Conservation (phyloP, 2,329 filamentous ascomycete genomes). For the Botrytis galanthina region DNA sequence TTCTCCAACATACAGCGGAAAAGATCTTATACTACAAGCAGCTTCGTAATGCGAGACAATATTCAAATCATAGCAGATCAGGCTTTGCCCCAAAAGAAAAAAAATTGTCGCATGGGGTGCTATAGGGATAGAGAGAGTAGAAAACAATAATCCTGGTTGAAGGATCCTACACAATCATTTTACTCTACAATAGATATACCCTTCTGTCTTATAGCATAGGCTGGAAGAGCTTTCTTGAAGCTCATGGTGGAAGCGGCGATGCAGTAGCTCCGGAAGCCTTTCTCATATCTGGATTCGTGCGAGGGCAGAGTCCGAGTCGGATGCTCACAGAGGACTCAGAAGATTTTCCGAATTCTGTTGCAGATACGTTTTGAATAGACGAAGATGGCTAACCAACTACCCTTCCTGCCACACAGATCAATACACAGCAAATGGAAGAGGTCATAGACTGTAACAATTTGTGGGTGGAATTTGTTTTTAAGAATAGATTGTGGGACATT, state of each 20-base stretch:
- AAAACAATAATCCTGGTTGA: not conserved
- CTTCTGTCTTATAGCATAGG: not conserved
- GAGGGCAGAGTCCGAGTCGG: not conserved
- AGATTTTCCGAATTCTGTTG: not conserved
- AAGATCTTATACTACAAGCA: not conserved
- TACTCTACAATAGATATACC: not conserved
- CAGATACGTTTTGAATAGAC: not conserved
- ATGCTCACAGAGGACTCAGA: not conserved
- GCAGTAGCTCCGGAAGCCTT: not conserved
- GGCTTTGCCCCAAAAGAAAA: not conserved
- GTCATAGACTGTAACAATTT: not conserved
- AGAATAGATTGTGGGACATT: too few species aligned
- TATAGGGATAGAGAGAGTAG: not conserved
- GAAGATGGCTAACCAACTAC: not conserved
- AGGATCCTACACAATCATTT: not conserved
- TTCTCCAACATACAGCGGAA: not conserved
- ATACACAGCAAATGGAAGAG: not conserved
- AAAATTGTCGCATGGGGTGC: not conserved
- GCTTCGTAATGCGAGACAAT: not conserved
- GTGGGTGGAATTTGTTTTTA: not conserved
- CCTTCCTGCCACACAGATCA: not conserved
- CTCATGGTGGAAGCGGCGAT: not conserved
- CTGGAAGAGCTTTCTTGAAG: not conserved
- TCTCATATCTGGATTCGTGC: not conserved
- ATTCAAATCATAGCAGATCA: not conserved